A percentile compares a stretch with the other conserved stretches of the same genome.
Evolutionary conservation across 2,329 filamentous ascomycete species (phyloP).

Genomic region (Hypocreales sp.): DNA sequence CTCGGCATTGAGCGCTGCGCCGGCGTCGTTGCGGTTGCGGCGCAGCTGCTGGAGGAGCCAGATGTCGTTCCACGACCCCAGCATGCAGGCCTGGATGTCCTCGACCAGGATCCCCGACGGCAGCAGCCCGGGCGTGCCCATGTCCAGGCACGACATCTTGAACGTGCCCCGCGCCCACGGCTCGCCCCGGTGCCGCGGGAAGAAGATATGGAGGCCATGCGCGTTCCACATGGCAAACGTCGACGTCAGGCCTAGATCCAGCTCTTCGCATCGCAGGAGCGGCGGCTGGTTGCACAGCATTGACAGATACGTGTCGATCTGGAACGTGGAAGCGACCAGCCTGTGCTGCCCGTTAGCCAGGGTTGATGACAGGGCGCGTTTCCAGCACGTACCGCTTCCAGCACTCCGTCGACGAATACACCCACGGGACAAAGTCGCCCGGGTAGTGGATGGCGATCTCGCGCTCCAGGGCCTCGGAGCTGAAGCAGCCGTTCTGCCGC

Average conservation of each 20-base stretch:
- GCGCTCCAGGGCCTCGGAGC: conserved; percentile 14
- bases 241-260: conserved; percentile 17
- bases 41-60: conserved; percentile 14
- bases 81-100: conserved; percentile 17
- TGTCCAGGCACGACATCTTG: conserved; percentile 14
- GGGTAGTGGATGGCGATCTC: conserved; percentile 19
- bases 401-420: conserved; percentile 13
- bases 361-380: too few relatives aligned
- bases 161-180: conserved; percentile 14
- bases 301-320: conserved; percentile 22
- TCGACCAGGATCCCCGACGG: conserved; percentile 15
- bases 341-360: conserved; percentile 9
- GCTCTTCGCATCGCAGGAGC: conserved; percentile 17
- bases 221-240: conserved; percentile 22
- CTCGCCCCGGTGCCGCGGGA: conserved; percentile 15
- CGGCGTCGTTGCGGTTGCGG: conserved; percentile 7
- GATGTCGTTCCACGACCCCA: conserved; percentile 14
- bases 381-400: conserved; percentile 22
- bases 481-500: conserved; percentile 20
- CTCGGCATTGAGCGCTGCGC: conserved; percentile 1
- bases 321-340: conserved; percentile 17
- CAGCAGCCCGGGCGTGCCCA: conserved; percentile 10
- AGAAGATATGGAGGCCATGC: conserved; percentile 19
- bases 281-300: conserved; percentile 15
- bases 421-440: conserved; percentile 21